Evolutionary conservation across 2,329 filamentous ascomycete species (phyloP).

Genomic region (Purpureocillium lavendulum): DNA sequence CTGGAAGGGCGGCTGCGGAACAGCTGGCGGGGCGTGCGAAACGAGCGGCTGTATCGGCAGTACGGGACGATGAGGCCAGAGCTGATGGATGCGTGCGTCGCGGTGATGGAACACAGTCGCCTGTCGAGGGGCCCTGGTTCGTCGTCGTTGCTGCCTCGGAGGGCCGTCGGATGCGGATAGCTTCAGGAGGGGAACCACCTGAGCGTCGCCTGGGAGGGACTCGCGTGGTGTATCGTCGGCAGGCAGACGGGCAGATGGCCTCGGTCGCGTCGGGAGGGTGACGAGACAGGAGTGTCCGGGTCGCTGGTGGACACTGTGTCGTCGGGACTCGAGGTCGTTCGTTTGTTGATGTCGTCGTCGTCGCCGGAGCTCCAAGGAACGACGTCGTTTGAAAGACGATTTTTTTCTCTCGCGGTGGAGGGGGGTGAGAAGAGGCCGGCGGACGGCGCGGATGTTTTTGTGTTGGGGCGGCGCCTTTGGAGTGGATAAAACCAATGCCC

Average conservation of each 20-base stretch:
- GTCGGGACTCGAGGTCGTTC: constrained; percentile 3
- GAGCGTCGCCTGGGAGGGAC: neutral
- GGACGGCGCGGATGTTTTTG: constrained; percentile 6
- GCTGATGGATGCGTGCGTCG: neutral
- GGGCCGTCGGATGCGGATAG: constrained; percentile 17
- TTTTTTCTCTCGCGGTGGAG: neutral
- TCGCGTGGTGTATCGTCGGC: constrained; percentile 5
- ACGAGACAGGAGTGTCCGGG: neutral
- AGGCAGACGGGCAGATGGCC: neutral
- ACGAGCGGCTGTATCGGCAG: constrained; percentile 2
- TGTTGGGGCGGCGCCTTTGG: constrained; percentile 5
- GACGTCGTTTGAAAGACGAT: constrained; percentile 5
- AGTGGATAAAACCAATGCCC: constrained; percentile 2
- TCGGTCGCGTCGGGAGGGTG: neutral
- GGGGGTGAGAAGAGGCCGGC: constrained; percentile 2
- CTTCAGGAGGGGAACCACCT: constrained; percentile 6
- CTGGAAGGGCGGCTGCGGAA: constrained; percentile 6
- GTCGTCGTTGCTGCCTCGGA: constrained; percentile 23
- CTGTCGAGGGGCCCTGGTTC: constrained; percentile 3
- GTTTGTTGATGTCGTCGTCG: neutral
- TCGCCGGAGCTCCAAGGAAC: constrained; percentile 1
- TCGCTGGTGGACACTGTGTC: constrained; percentile 6
- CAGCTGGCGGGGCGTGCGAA: constrained; percentile 9
- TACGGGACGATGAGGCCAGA: neutral
- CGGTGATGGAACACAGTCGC: neutral